Evolutionary conservation across 2,329 filamentous ascomycete species (phyloP).

Genomic region (Coleophoma eucalyptorum): DNA sequence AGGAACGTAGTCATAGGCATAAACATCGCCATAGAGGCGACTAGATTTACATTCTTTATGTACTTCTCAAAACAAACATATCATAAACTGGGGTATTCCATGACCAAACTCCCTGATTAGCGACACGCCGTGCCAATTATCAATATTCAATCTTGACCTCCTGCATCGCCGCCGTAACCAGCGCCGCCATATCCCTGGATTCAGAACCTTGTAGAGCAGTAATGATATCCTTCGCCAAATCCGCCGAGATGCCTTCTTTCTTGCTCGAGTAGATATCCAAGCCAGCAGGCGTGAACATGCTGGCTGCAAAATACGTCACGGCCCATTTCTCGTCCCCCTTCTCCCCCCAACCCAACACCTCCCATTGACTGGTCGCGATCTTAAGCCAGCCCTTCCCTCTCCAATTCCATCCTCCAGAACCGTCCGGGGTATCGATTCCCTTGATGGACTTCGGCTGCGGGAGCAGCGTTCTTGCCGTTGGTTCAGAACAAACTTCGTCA

Average conservation of each 20-base stretch:
- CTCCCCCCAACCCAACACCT: slow-evolving; percentile 71
- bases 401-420: slow-evolving; percentile 63
- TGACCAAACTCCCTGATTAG: neutral
- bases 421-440: slow-evolving; percentile 56
- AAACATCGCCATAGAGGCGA: slow-evolving; percentile 14
- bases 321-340: slow-evolving; percentile 56
- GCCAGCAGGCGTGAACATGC: slow-evolving; percentile 77
- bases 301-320: slow-evolving; percentile 82
- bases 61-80: neutral
- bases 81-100: neutral
- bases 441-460: slow-evolving; percentile 54
- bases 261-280: slow-evolving; percentile 72
- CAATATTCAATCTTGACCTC: slow-evolving; percentile 31
- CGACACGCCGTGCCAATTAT: neutral
- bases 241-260: slow-evolving; percentile 53
- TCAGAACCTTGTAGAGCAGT: slow-evolving; percentile 47
- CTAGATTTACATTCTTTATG: neutral
- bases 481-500: slow-evolving; percentile 68
- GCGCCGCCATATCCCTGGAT: slow-evolving; percentile 44
- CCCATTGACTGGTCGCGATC: slow-evolving; percentile 74
- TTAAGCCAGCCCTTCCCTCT: slow-evolving; percentile 71
- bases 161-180: slow-evolving; percentile 48
- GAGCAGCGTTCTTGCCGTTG: slow-evolving; percentile 36
- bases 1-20: slow-evolving; percentile 12
- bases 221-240: slow-evolving; percentile 53